Percentiles rank a stretch among this genome's conserved stretches.
These are phyloP conservation scores for Phanerochaete sordida DNA, from an alignment of 768 basidiomycete genomes.

Conservation along the genomic window DNA sequence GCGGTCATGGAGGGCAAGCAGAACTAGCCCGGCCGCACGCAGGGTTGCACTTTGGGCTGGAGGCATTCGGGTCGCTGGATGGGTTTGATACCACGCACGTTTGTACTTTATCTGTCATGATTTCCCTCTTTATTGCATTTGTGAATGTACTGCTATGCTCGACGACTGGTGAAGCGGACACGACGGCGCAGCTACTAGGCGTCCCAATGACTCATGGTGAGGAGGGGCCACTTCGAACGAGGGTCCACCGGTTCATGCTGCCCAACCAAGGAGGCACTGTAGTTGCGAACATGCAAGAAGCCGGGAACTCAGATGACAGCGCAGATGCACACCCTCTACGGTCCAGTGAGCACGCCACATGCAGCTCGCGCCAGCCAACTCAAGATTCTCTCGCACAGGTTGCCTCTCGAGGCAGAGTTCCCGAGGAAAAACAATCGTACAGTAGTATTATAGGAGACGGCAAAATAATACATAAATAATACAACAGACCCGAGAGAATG, in stretches of 20 bases:
- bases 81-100: slow-evolving; percentile 1
- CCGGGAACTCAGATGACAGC: too few relatives aligned
- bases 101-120: background rate
- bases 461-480: slow-evolving; percentile 14
- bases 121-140: background rate
- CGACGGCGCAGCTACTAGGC: too few relatives aligned
- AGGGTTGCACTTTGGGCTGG: background rate
- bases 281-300: too few relatives aligned
- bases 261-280: too few relatives aligned
- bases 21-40: slow-evolving; percentile 13
- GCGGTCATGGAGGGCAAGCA: slow-evolving; percentile 67
- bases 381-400: too few relatives aligned
- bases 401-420: too few relatives aligned
- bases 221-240: too few relatives aligned
- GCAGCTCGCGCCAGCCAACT: too few relatives aligned
- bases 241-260: too few relatives aligned
- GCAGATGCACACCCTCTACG: too few relatives aligned
- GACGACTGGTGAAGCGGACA: background rate
- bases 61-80: background rate
- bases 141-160: background rate
- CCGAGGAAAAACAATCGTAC: slow-evolving; percentile 6
- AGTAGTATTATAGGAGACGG: slow-evolving; percentile 9
- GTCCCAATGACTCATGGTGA: too few relatives aligned
- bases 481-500: slow-evolving; percentile 7
- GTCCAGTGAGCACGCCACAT: too few relatives aligned